phyloP scores from a whole-genome alignment of 257 asterid species.

The Coffea canephora region DNA sequence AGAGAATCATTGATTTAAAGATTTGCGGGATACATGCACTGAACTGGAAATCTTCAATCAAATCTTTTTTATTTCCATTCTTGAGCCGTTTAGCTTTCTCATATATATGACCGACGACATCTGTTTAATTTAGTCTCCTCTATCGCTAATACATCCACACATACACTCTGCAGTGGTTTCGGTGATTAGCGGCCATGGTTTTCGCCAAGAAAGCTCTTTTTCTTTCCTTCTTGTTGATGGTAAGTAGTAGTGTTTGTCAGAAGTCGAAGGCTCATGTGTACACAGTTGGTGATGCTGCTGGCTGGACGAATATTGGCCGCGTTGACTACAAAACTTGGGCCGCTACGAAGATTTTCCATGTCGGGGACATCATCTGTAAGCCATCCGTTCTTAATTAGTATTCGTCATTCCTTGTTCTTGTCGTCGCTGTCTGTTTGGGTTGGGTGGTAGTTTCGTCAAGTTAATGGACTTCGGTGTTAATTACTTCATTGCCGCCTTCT shows the following conservation, averaged over 20 bases:
- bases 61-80: constrained; percentile 4
- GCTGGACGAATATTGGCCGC: constrained; percentile 38
- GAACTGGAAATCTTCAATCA: not conserved
- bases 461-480: not conserved
- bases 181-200: constrained; percentile 13
- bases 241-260: not conserved
- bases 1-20: not conserved
- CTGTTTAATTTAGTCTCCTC: not conserved
- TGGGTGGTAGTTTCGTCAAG: not conserved
- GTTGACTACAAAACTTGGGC: constrained; percentile 52
- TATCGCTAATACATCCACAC: not conserved
- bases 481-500: not conserved
- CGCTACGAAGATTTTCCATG: constrained; percentile 32
- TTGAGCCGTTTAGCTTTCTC: not conserved
- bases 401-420: not conserved
- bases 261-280: constrained; percentile 24
- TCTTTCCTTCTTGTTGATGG: not conserved
- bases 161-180: too few relatives aligned
- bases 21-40: not conserved
- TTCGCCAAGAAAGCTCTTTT: not conserved
- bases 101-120: not conserved
- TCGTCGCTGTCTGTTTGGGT: not conserved
- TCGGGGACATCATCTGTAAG: constrained; percentile 51
- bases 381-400: not conserved
- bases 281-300: constrained; percentile 44